Evolutionary conservation across 2,329 filamentous ascomycete species (phyloP).

Genomic region (Penicillium sp.): DNA sequence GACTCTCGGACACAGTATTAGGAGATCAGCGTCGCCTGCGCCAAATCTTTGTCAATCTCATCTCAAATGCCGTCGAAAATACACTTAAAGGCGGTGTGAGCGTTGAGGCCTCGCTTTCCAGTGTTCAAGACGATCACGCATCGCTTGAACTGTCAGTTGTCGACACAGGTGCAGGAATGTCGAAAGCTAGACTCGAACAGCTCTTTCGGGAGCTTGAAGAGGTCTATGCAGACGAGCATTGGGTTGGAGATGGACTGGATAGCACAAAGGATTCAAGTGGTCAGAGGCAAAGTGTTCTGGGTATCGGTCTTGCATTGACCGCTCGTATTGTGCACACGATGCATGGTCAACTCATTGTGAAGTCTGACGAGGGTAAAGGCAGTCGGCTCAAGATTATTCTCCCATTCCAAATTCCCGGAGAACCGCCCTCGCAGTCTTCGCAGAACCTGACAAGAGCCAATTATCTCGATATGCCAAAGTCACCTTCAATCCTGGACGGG

Average conservation of each 20-base stretch:
- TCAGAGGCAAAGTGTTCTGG: conserved; percentile 54
- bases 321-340: conserved; percentile 86
- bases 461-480: neutral
- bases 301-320: conserved; percentile 84
- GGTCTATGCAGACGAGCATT: conserved; percentile 47
- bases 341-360: conserved; percentile 81
- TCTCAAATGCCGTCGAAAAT: conserved; percentile 80
- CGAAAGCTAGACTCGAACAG: conserved; percentile 56
- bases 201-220: conserved; percentile 65
- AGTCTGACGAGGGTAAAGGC: conserved; percentile 78
- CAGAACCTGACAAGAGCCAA: neutral
- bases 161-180: conserved; percentile 72
- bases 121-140: conserved; percentile 50
- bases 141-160: conserved; percentile 72
- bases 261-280: conserved; percentile 20
- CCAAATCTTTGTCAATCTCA: conserved; percentile 78
- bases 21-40: conserved; percentile 77
- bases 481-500: conserved; percentile 22
- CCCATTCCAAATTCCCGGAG: conserved; percentile 65
- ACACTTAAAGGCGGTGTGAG: conserved; percentile 67
- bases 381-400: conserved; percentile 80
- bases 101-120: conserved; percentile 65
- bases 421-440: neutral
- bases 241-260: conserved; percentile 20
- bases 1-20: conserved; percentile 67